These are phyloP conservation scores for Lunasporangiospora selenospora DNA, from an alignment of 192 early-diverging fungal genomes.

Conservation along the genomic window DNA sequence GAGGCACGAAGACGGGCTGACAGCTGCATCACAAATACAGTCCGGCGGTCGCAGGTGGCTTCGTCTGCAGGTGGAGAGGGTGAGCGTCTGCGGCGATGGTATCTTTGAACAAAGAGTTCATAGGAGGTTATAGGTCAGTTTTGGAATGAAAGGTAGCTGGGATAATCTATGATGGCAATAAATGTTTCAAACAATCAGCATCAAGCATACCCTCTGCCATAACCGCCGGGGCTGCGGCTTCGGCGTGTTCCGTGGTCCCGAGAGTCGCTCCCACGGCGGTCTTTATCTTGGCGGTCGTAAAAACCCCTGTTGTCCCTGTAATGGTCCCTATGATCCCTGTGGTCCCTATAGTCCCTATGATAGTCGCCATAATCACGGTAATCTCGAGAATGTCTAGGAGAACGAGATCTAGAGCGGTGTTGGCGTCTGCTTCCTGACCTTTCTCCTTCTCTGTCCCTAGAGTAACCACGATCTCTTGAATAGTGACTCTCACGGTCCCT, in stretches of 20 bases:
- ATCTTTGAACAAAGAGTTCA: constrained; percentile 1
- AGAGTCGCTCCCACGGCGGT: constrained; percentile 25
- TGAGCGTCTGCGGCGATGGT: constrained; percentile 58
- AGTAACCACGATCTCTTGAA: constrained; percentile 46
- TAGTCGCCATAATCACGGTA: constrained; percentile 19
- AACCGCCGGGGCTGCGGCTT: constrained; percentile 32
- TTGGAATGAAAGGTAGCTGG: not conserved
- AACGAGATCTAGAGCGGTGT: constrained; percentile 55
- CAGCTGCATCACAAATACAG: constrained; percentile 96
- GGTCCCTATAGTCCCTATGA: constrained; percentile 28
- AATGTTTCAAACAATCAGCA: constrained; percentile 15
- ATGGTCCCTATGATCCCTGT: constrained; percentile 21
- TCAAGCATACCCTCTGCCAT: constrained; percentile 17
- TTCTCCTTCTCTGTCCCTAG: constrained; percentile 48
- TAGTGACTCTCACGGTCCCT: constrained; percentile 43
- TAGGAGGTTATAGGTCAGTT: not conserved
- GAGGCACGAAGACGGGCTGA: constrained; percentile 75
- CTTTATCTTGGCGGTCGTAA: constrained; percentile 50
- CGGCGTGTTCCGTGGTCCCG: constrained; percentile 30
- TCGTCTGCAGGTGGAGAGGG: constrained; percentile 74
- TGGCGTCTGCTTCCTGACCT: constrained; percentile 36
- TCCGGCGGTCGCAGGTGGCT: constrained; percentile 86
- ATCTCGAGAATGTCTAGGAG: constrained; percentile 43
- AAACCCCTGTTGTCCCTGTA: constrained; percentile 50
- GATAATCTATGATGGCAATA: not conserved